These are phyloP conservation scores for Cymbopogon citratus DNA, from an alignment of 176 grass and related monocot species.

Conservation along the genomic window DNA sequence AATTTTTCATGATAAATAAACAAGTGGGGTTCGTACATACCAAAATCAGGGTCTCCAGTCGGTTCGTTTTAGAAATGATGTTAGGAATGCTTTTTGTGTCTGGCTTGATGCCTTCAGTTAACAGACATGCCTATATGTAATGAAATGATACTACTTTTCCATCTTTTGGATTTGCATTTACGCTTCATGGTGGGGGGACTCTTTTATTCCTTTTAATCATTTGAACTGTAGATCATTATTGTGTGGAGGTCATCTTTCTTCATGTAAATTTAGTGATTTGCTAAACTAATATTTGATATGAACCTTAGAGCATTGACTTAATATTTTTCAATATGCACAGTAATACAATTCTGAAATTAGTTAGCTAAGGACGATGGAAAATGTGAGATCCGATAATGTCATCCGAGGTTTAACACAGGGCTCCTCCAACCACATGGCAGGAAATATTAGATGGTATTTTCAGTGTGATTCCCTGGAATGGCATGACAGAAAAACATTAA, in stretches of 20 bases:
- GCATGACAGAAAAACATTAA: background rate
- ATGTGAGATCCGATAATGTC: background rate
- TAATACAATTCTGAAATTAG: background rate
- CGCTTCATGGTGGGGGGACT: background rate
- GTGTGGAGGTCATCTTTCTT: background rate
- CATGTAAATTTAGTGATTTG: conserved; percentile 3
- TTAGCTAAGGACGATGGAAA: background rate
- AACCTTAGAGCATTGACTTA: conserved; percentile 6
- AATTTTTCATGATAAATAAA: no score
- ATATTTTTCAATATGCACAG: background rate
- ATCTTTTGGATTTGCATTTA: background rate
- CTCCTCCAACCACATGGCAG: background rate
- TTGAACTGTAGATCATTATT: conserved; percentile 4
- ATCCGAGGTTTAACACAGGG: background rate
- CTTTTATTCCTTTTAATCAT: background rate
- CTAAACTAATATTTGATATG: background rate
- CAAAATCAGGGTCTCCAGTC: no score
- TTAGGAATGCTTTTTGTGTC: no score
- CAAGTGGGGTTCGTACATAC: no score
- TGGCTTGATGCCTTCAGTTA: no score
- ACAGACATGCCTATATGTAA: background rate
- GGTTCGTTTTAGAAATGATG: no score
- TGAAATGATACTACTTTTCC: background rate
- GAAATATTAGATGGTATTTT: background rate
- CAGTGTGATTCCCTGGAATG: background rate